A percentile compares a stretch with the other conserved stretches of the same genome.
Conservation (phyloP, 129 eudicot species). For the Sambucus nigra region DNA sequence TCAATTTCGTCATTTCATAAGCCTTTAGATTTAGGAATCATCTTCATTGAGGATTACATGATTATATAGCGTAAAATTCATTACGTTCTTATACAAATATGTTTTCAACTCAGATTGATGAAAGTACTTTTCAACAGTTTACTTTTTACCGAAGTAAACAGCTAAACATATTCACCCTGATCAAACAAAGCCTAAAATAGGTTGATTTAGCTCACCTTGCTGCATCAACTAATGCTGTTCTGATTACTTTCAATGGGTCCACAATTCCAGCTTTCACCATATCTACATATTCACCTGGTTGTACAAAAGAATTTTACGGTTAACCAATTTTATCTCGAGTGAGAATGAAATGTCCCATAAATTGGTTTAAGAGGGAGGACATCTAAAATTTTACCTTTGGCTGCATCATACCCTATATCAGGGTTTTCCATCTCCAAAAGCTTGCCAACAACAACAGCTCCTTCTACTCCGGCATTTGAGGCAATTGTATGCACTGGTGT, state of each 20-base stretch:
- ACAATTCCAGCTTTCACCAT: constrained; percentile 86
- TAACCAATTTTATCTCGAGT: not conserved
- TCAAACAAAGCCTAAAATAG: not conserved
- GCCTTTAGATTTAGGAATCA: no score
- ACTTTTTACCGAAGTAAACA: no score
- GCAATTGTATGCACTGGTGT: constrained; percentile 77
- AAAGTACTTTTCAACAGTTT: no score
- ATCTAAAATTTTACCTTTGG: constrained; percentile 41
- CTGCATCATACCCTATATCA: constrained; percentile 87
- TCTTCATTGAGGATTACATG: no score
- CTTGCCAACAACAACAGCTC: constrained; percentile 84
- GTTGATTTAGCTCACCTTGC: constrained; percentile 48
- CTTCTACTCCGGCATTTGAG: constrained; percentile 92
- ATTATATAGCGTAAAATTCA: no score
- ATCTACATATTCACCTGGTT: constrained; percentile 74
- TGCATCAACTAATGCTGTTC: constrained; percentile 86
- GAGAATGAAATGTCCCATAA: not conserved
- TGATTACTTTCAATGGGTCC: constrained; percentile 78
- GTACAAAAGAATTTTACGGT: not conserved
- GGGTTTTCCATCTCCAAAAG: constrained; percentile 72
- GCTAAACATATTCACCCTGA: no score
- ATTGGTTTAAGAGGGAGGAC: not conserved
- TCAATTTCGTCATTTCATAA: no score
- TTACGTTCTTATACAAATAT: no score
- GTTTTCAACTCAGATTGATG: no score